Evolutionary conservation across 140 eudicot genomes (phyloP).

Genomic region (Erigeron philadelphicus): DNA sequence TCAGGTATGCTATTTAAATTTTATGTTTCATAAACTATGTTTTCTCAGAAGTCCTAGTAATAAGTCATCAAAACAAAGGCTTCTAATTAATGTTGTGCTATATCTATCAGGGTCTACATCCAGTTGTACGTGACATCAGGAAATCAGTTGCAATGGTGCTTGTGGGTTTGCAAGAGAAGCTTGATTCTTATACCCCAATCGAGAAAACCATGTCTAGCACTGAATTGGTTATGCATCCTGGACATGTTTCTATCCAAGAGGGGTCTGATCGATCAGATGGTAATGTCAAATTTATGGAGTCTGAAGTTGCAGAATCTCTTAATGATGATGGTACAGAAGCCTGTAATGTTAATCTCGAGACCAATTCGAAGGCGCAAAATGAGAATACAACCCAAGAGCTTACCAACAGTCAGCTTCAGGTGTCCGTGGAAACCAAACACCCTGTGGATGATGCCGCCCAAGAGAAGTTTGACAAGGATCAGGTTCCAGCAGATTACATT

Average conservation of each 20-base stretch:
- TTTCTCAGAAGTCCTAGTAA: not conserved
- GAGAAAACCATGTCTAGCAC: not conserved
- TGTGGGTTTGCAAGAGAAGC: constrained; percentile 66
- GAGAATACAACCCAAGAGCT: not conserved
- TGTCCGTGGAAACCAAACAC: not conserved
- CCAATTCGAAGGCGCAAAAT: not conserved
- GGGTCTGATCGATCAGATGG: constrained; percentile 2
- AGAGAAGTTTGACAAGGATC: not conserved
- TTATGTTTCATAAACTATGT: not conserved
- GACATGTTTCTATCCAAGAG: constrained; percentile 4
- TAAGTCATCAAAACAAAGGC: not conserved
- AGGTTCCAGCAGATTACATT: not conserved
- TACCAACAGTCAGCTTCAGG: not conserved
- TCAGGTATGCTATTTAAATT: constrained; percentile 41
- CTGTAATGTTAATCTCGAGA: not conserved
- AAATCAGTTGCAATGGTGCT: constrained; percentile 82
- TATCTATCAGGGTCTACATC: constrained; percentile 63
- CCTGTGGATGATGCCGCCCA: constrained; percentile 3
- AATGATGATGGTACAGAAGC: constrained; percentile 1
- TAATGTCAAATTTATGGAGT: not conserved
- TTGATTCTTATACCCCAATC: constrained; percentile 37
- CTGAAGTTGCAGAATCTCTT: constrained; percentile 5
- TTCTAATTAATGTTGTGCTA: constrained; percentile 12
- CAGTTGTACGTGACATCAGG: constrained; percentile 48
- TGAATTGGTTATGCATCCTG: not conserved